Percentiles rank a stretch among this genome's conserved stretches.
Evolutionary conservation across 352 stramenopile genomes (phyloP).

Genomic region (Globisporangium nodosum): DNA sequence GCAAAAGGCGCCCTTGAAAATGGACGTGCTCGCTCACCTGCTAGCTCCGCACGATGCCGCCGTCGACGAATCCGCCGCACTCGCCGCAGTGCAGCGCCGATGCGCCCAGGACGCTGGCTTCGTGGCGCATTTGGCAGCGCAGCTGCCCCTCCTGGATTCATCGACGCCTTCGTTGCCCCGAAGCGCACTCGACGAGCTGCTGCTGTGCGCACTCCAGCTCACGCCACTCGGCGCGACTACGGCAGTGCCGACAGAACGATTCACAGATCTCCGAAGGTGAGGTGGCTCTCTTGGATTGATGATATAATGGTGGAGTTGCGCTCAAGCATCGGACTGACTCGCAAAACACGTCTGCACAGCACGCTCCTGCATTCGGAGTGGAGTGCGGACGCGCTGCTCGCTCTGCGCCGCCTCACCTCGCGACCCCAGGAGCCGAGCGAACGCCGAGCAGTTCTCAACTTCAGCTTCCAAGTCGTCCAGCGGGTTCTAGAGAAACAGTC

Average conservation of each 20-base stretch:
- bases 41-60: neutral
- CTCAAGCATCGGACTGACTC: neutral
- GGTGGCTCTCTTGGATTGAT: neutral
- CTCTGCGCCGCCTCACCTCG: neutral
- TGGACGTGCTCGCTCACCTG: neutral
- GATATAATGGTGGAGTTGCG: neutral
- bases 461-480: slow-evolving; percentile 20
- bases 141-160: neutral
- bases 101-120: neutral
- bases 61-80: neutral
- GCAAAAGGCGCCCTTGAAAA: neutral
- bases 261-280: neutral
- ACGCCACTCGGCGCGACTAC: neutral
- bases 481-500: neutral
- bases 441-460: neutral
- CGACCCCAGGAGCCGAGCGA: neutral
- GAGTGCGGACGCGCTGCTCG: neutral
- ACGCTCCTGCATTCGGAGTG: neutral
- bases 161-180: neutral
- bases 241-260: neutral
- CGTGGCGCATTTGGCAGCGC: neutral
- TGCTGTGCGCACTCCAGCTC: neutral
- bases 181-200: neutral
- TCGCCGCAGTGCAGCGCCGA: neutral
- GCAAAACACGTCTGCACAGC: neutral